These are phyloP conservation scores for Corylus americana DNA, from an alignment of 306 rosid species.

Conservation along the genomic window DNA sequence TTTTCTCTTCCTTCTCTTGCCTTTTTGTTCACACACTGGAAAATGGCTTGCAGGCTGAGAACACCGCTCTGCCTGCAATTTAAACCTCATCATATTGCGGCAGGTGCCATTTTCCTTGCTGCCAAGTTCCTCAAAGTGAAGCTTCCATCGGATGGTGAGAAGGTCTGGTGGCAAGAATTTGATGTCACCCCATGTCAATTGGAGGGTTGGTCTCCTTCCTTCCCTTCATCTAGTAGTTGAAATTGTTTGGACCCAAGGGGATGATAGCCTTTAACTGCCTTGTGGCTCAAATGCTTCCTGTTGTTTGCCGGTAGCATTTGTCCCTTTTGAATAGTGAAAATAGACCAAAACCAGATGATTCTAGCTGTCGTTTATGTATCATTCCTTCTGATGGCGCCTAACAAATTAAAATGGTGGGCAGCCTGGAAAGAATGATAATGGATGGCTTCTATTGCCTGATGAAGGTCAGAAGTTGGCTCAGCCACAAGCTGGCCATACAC, in stretches of 20 bases:
- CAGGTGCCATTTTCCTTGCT: conserved; percentile 99
- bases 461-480: not conserved
- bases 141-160: conserved; percentile 99
- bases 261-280: not conserved
- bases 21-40: conserved; percentile 54
- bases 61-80: conserved; percentile 99
- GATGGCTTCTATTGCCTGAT: conserved; percentile 3
- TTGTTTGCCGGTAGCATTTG: not conserved
- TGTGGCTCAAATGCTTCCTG: conserved; percentile 2
- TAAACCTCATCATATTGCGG: conserved; percentile 97
- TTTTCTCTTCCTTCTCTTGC: conserved; percentile 31
- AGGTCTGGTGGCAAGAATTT: conserved; percentile 99
- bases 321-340: not conserved
- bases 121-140: conserved; percentile 98
- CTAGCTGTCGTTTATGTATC: not conserved
- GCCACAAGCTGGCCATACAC: not conserved
- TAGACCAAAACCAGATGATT: not conserved
- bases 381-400: conserved; percentile 4
- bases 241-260: conserved; percentile 27
- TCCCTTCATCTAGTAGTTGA: conserved; percentile 42
- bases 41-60: conserved; percentile 87
- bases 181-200: conserved; percentile 99
- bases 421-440: not conserved
- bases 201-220: conserved; percentile 91
- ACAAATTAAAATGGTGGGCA: not conserved